Base-by-base conservation (phyloP, 352 stramenopile genomes). In the Pythium dissimile region DNA sequence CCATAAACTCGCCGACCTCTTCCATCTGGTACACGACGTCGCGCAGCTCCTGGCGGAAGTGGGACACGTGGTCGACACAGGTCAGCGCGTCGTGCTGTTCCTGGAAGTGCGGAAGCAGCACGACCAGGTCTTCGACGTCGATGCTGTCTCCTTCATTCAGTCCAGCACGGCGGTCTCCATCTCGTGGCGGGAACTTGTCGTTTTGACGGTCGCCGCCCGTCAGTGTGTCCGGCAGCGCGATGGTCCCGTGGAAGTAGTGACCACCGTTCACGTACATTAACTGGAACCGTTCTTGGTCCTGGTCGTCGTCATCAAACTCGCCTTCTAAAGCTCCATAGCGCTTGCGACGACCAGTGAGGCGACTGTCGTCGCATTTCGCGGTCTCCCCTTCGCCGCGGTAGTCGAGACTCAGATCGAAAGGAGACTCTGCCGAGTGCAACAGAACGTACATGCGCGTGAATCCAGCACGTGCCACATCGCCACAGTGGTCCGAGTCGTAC, bases 361-460 rank as follows among this genome's bases (percentile, higher is more conserved):
- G 45, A 15, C 26, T 39, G 28, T 28, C 20, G 12, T 23, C 30
- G 23, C 7, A 30, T 15, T 59, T 56, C n/a, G 67, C 1, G 30
- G 51, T n/a, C 0, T 51, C 42, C 4, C 23, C 54, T 34, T 58
- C 50, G 27, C 54, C 69, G 6, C 44, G 27, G 21, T 68, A 76
- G 47, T 76, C 69, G 15, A 30, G 10, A 3, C 26, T 56, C 21
- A 60, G 66, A 49, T 81, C 72, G 2, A 69, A 21, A 10, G 66
- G 59, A 3, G 62, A 69, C 45, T 62, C 41, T 2, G 48, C 11
- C 43, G 69, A 74, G 54, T 69, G 46, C 20, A 59, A 65, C 5
- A 89, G 62, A 32, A 84, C 71, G 30, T 89, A 89, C 79, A 86
- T 87, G 44, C 79, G 76, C 38, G 72, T 73, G 51, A 87, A 87